These are phyloP conservation scores for Sporobolomyces pararoseus DNA, from an alignment of 768 basidiomycete genomes.

Conservation along the genomic window DNA sequence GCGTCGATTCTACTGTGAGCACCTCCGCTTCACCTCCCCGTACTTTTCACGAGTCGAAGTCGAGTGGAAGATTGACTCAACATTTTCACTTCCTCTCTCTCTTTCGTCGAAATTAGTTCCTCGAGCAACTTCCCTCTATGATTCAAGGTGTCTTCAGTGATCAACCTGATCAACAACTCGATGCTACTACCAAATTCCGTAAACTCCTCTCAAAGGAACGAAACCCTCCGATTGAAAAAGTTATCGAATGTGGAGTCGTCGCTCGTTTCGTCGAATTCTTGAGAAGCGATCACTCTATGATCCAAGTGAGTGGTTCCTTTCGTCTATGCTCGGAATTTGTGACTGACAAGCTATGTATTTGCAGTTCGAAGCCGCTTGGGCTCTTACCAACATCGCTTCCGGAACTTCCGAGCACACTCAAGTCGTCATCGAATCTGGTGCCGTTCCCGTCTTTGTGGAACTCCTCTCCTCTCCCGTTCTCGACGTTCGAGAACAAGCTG, in stretches of 20 bases:
- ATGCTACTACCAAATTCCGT: constrained; percentile 96
- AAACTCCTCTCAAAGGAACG: constrained; percentile 99
- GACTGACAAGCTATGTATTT: not conserved
- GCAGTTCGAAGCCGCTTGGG: constrained; percentile 47
- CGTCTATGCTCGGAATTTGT: not conserved
- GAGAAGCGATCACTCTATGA: constrained; percentile 55
- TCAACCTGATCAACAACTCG: constrained; percentile 83
- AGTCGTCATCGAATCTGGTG: constrained; percentile 89
- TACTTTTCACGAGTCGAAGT: not conserved
- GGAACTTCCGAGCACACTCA: constrained; percentile 98
- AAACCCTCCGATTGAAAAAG: constrained; percentile 97
- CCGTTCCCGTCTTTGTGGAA: constrained; percentile 96
- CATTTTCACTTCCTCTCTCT: not conserved
- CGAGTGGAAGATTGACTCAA: constrained; percentile 15
- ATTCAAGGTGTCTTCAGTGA: constrained; percentile 87
- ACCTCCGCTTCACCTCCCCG: not conserved
- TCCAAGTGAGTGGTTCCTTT: constrained; percentile 50
- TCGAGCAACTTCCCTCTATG: constrained; percentile 68
- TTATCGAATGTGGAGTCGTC: constrained; percentile 95
- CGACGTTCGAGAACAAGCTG: constrained; percentile 98
- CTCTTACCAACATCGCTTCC: constrained; percentile 46
- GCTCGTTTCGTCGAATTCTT: constrained; percentile 96
- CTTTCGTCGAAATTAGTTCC: constrained; percentile 27
- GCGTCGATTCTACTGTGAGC: constrained; percentile 76
- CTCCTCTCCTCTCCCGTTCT: constrained; percentile 86